These are phyloP conservation scores for Microcyclosporella mali DNA, from an alignment of 2,329 filamentous ascomycete species.

Conservation along the genomic window DNA sequence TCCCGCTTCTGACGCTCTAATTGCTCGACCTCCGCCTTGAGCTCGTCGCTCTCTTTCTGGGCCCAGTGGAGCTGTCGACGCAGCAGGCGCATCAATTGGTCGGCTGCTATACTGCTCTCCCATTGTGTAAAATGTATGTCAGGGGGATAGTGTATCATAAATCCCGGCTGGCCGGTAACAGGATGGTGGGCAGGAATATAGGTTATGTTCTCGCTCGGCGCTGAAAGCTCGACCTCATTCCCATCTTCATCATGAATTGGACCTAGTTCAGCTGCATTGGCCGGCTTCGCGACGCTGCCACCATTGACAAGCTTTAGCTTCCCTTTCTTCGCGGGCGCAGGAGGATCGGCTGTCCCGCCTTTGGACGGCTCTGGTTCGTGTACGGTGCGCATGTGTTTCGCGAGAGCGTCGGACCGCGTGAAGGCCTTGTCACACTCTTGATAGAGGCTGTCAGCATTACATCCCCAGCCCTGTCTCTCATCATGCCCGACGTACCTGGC, in stretches of 20 bases:
- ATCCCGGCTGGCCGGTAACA: slow-evolving; percentile 48
- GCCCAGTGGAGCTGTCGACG: slow-evolving; percentile 66
- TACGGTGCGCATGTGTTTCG: slow-evolving; percentile 97
- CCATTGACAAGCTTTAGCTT: slow-evolving; percentile 39
- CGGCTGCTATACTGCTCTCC: slow-evolving; percentile 61
- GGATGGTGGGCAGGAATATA: slow-evolving; percentile 55
- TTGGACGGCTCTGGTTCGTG: slow-evolving; percentile 86
- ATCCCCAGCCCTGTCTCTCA: background rate
- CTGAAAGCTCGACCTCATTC: slow-evolving; percentile 27
- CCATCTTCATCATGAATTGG: slow-evolving; percentile 29
- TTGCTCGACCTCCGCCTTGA: slow-evolving; percentile 59
- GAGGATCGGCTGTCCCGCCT: slow-evolving; percentile 62
- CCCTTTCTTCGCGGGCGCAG: slow-evolving; percentile 40
- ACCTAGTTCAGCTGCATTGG: slow-evolving; percentile 17
- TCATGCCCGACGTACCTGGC: slow-evolving; percentile 57
- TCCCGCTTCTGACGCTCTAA: slow-evolving; percentile 62
- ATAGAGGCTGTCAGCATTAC: background rate
- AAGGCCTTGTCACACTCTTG: slow-evolving; percentile 95
- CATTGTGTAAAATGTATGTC: slow-evolving; percentile 57
- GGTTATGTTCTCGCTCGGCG: slow-evolving; percentile 50
- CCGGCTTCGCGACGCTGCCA: slow-evolving; percentile 17
- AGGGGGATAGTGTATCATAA: slow-evolving; percentile 48
- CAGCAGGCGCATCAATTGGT: slow-evolving; percentile 58
- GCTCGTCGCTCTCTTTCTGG: slow-evolving; percentile 56
- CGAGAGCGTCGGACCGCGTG: slow-evolving; percentile 87